A percentile compares a stretch with the other conserved stretches of the same genome.
phyloP scores from a whole-genome alignment of 768 basidiomycete species.

The Collybiopsis confluens region DNA sequence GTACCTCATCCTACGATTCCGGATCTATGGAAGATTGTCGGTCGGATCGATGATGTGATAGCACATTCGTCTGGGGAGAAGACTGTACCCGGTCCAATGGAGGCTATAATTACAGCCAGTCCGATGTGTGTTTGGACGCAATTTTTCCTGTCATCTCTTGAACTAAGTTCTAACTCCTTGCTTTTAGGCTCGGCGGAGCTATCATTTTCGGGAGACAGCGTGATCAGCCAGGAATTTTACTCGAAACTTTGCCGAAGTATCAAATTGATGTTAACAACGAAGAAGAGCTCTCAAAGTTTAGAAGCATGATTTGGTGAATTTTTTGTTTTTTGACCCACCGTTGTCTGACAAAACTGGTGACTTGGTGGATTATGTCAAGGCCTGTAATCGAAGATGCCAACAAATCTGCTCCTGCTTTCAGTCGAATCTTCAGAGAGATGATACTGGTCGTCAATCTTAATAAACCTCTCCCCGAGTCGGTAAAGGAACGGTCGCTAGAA shows the following conservation, averaged over 20 bases:
- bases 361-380: slow-evolving; percentile 17
- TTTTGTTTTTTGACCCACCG: slow-evolving; percentile 22
- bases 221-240: slow-evolving; percentile 25
- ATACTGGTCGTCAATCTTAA: slow-evolving; percentile 36
- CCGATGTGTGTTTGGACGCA: slow-evolving; percentile 17
- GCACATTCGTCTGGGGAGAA: slow-evolving; percentile 28
- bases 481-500: slow-evolving; percentile 42
- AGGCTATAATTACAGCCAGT: slow-evolving; percentile 17
- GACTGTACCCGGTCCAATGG: slow-evolving; percentile 26
- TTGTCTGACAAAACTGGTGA: not conserved
- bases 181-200: slow-evolving; percentile 14
- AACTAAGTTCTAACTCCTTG: not conserved
- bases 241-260: slow-evolving; percentile 21
- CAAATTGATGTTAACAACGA: slow-evolving; percentile 24
- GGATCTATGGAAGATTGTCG: slow-evolving; percentile 37
- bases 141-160: not conserved
- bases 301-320: slow-evolving; percentile 25
- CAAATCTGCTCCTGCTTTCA: slow-evolving; percentile 31
- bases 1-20: slow-evolving; percentile 38
- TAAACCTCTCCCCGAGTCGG: slow-evolving; percentile 40
- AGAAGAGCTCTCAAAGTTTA: slow-evolving; percentile 17
- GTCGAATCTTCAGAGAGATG: slow-evolving; percentile 49
- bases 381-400: slow-evolving; percentile 39
- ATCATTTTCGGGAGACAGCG: slow-evolving; percentile 39
- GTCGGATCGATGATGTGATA: slow-evolving; percentile 27